Evolutionary conservation across 2,329 filamentous ascomycete genomes (phyloP).

Genomic region (Ophiocordyceps polyrhachis-furcata): DNA sequence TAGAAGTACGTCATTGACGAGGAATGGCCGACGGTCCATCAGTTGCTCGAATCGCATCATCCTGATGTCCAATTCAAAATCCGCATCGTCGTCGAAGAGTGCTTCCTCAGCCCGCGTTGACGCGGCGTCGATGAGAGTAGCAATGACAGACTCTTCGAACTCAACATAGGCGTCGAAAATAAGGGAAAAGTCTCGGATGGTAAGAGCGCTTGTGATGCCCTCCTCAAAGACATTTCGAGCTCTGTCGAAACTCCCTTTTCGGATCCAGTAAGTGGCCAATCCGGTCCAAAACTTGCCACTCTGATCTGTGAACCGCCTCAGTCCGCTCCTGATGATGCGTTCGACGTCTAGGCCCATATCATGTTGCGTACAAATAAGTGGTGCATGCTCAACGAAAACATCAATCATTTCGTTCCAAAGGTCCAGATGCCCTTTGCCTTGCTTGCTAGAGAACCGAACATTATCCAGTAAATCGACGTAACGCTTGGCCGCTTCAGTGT

Average conservation of each 20-base stretch:
- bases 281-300: constrained; percentile 90
- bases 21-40: constrained; percentile 90
- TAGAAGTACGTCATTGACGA: constrained; percentile 87
- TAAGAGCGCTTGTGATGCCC: constrained; percentile 95
- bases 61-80: constrained; percentile 85
- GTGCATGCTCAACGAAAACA: constrained; percentile 75
- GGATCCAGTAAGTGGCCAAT: constrained; percentile 91
- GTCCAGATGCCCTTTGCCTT: constrained; percentile 88
- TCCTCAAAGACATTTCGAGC: constrained; percentile 91
- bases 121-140: constrained; percentile 75
- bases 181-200: constrained; percentile 88
- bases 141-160: constrained; percentile 91
- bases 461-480: constrained; percentile 92
- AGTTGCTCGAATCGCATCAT: constrained; percentile 98
- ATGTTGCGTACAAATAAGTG: constrained; percentile 62
- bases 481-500: constrained; percentile 76
- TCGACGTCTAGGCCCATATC: constrained; percentile 80
- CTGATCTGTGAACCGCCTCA: constrained; percentile 80
- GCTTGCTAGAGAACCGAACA: constrained; percentile 74
- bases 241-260: constrained; percentile 76
- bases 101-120: constrained; percentile 64
- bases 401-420: constrained; percentile 98
- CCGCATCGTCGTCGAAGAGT: constrained; percentile 59
- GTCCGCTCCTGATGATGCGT: constrained; percentile 79
- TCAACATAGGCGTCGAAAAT: constrained; percentile 94